Base-by-base conservation (phyloP, 225 moss, liverwort and hornwort genomes). In the Physcomitrium patens region DNA sequence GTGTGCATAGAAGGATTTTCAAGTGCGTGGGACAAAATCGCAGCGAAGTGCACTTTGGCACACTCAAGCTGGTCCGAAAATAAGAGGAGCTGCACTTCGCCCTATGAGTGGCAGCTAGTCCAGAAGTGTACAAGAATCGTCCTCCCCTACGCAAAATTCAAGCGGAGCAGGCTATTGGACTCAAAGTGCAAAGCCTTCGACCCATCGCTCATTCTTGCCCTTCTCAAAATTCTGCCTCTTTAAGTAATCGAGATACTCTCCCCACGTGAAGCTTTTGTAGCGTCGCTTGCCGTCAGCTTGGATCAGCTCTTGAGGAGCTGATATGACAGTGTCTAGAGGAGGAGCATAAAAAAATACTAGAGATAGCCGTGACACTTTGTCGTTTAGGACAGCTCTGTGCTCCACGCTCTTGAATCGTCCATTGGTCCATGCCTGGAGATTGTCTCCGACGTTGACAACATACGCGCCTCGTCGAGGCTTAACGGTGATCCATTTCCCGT, bases 341-440 rank as follows among this genome's bases (percentile, higher is more conserved):
- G 84, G 87, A 8, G 81, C 74, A 27, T 68, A 84, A 68, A 87
- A 87, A 48, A 82, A 84, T 1, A 26, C 87, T 0, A 87, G 73
- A 1, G 87, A 87, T 9, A 81, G 76, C 2, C 84, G 79, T 0
- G 87, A 84, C 0, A 79, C 71, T 73, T 75, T 65, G 55, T 82
- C 71, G 1, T 87, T 87, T 8, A 87, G 64, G 10, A 84, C 84
- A 0, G 87, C 87, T 16, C 87, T 62, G 16, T 87, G 87, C 81
- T 84, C 81, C 59, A 84, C 84, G 54, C 87, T 87, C 19, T 82
- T 81, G 68, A 87, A 87, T 23, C 81, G 76, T 8, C 79, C 84
- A 0, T 87, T 87, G 1, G 81, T 87, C 87, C 84, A 84, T 7
- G 87, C 87, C 74, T 87, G 77, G 22, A 88, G 72, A 55, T 56